Evolutionary conservation across 495 filamentous ascomycete genomes (phyloP).

Genomic region (Penicillium manginii): DNA sequence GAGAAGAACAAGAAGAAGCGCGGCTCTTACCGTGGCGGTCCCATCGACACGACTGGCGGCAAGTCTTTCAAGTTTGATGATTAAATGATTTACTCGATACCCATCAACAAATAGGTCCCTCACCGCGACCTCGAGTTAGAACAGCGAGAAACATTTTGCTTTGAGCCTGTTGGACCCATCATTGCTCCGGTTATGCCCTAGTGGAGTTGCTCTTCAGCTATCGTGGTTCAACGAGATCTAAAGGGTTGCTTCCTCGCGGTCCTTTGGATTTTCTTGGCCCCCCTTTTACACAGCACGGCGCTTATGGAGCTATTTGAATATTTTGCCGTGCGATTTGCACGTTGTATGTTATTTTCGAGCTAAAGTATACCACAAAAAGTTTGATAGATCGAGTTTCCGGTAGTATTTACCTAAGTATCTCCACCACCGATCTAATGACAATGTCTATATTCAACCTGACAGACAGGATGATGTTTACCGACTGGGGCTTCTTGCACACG

Average conservation of each 20-base stretch:
- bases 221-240: neutral
- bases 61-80: slow-evolving; percentile 88
- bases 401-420: neutral
- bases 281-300: slow-evolving; percentile 34
- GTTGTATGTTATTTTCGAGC: slow-evolving; percentile 19
- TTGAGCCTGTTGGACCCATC: neutral
- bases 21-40: slow-evolving; percentile 84
- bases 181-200: neutral
- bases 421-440: neutral
- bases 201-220: neutral
- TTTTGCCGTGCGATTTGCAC: slow-evolving; percentile 16
- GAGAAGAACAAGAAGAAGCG: slow-evolving; percentile 97
- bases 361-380: slow-evolving; percentile 26
- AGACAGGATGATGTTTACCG: no score
- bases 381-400: slow-evolving; percentile 1
- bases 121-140: neutral
- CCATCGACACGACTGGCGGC: slow-evolving; percentile 69
- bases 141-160: neutral
- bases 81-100: slow-evolving; percentile 40
- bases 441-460: neutral
- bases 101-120: neutral
- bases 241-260: neutral
- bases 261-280: neutral
- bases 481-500: no score
- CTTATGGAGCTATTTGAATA: slow-evolving; percentile 30